These are phyloP conservation scores for Poa pratensis DNA, from an alignment of 176 grass and related monocot species.

Conservation along the genomic window DNA sequence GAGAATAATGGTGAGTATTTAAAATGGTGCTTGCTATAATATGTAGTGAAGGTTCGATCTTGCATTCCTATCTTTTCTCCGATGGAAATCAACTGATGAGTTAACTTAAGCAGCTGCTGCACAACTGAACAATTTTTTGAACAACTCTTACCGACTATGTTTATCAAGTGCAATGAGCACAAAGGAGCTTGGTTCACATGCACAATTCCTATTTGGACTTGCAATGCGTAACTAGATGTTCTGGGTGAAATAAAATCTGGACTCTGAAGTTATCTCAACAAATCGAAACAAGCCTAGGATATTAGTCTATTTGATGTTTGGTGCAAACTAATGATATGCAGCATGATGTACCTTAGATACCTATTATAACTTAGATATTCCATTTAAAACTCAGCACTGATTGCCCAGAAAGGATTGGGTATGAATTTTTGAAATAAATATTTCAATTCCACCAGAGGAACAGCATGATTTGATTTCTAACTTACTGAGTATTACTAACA, in stretches of 20 bases:
- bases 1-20: conserved; percentile 46
- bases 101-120: conserved; percentile 7
- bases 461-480: no score
- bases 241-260: neutral
- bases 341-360: neutral
- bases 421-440: no score
- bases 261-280: neutral
- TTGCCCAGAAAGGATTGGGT: no score
- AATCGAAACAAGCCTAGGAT: neutral
- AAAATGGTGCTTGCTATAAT: neutral
- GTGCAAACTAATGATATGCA: neutral
- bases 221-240: neutral
- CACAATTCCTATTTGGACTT: neutral
- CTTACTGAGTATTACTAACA: neutral
- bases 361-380: neutral
- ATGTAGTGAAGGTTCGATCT: neutral
- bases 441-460: no score
- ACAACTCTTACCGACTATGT: neutral
- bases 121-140: neutral
- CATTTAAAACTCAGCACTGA: no score
- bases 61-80: neutral
- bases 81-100: neutral
- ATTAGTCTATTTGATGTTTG: neutral
- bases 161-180: conserved; percentile 14
- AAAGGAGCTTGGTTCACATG: neutral